Evolutionary conservation across 768 basidiomycete species (phyloP), one percentile per base, ranked within the genome.

Genomic region (Hericium coralloides): DNA sequence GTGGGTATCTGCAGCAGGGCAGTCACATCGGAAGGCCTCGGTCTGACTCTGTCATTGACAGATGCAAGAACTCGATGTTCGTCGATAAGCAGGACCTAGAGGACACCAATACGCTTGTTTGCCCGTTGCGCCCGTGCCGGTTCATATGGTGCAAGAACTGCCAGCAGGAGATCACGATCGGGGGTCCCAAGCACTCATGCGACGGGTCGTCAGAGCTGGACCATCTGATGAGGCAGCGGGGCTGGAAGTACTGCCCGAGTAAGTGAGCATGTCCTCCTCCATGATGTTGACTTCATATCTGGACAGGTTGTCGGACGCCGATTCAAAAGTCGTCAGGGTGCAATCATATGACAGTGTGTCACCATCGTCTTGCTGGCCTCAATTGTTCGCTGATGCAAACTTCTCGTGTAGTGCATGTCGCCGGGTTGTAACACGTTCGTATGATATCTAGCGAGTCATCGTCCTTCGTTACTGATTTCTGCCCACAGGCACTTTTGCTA

Each of bases 211-310:
- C 63, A n/a, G 71, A 72, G 58, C 60, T 72, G 20, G 62, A 66
- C 10, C 56, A 61, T 53, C 56, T 71, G n/a, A 67, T 72, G 64
- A 53, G 59, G 43, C 31, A 61, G 37, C 38, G 63, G 26, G 69
- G 70, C 6, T 71, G 71, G 71, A 69, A 68, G 49, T 60, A 65
- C 48, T 72, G 71, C 55, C 69, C 71, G n/a, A 63, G 70, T 71
- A 58, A 22, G 65, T 37, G 14, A 26, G 2, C 15, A 31, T 18
- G 5, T 5, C 15, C 1, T 6, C 17, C 12, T 17, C 17, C 14
- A 12, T 6, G 10, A 7, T 4, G 4, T 43, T 7, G 2, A 17
- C 41, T 4, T 6, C 2, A 26, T 26, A 26, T 43, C 25, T 26
- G 25, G 41, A 12, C 41, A 43, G 41, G 20, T 14, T 43, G 41